A percentile compares a stretch with the other conserved stretches of the same genome.
These are phyloP conservation scores for Paspalum vaginatum DNA, from an alignment of 176 grass and related monocot genomes.

Conservation along the genomic window DNA sequence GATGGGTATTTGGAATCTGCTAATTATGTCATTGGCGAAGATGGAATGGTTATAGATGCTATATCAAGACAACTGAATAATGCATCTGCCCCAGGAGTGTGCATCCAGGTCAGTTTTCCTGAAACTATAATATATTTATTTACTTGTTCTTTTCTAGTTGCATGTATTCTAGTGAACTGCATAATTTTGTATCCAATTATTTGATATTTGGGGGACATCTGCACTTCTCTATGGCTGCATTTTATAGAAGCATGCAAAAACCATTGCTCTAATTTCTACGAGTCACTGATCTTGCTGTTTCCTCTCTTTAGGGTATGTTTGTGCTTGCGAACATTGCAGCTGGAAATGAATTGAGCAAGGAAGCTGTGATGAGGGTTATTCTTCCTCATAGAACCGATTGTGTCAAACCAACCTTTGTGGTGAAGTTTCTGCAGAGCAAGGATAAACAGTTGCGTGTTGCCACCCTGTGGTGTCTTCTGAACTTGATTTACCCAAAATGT, in stretches of 20 bases:
- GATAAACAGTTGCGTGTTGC: slow-evolving; percentile 72
- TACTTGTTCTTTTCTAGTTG: not conserved
- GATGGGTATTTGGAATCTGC: slow-evolving; percentile 68
- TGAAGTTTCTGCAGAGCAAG: slow-evolving; percentile 87
- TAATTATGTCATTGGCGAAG: slow-evolving; percentile 68
- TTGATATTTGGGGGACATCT: slow-evolving; percentile 20
- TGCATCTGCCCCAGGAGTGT: slow-evolving; percentile 56
- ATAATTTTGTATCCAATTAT: slow-evolving; percentile 8
- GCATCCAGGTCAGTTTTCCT: slow-evolving; percentile 78
- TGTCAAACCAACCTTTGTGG: slow-evolving; percentile 42
- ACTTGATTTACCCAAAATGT: slow-evolving; percentile 65
- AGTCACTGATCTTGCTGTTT: slow-evolving; percentile 31
- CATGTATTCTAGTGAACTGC: not conserved
- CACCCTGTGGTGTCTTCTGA: slow-evolving; percentile 87
- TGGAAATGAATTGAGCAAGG: slow-evolving; percentile 58
- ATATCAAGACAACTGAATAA: slow-evolving; percentile 74
- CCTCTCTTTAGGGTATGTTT: slow-evolving; percentile 76
- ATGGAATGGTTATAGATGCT: slow-evolving; percentile 69
- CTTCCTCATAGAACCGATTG: slow-evolving; percentile 39
- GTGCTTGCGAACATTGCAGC: slow-evolving; percentile 90
- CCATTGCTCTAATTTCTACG: not conserved
- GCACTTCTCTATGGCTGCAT: not conserved
- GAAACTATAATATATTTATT: slow-evolving; percentile 7
- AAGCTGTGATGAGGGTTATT: slow-evolving; percentile 73
- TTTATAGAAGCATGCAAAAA: slow-evolving; percentile 13